Evolutionary conservation across 805 yeast genomes (phyloP), one percentile per base, ranked within the genome.

Genomic region (Pichia insulana): DNA sequence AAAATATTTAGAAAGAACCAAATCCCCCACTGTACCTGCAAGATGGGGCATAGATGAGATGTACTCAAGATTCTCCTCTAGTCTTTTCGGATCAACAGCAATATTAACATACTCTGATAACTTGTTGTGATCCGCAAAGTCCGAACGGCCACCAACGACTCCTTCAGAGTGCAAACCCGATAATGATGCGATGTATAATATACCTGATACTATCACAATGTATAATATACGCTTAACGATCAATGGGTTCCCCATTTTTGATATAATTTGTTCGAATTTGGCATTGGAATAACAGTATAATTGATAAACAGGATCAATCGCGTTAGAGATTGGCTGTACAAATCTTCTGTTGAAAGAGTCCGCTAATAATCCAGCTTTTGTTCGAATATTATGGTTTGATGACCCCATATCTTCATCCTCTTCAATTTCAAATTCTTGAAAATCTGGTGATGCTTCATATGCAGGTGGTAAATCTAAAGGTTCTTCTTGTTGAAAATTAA

Each of bases 1-100:
- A 13, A 89, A 67, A 56, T 80, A 87, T 44, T 72, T 68, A 2
- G 87, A 80, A 30, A 88, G 62, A 0, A 90, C 73, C 45, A 77
- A 61, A 58, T 87, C 96, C 16, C 95, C 97, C 13, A 77, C 74
- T 2, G 97, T 81, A 3, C 97, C 97, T 0, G 96, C 78, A 49
- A 82, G 62, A 57, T 88, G 97, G 3, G 95, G 87, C 78, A 87
- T 76, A 7, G 83, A 73, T 22, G 89, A 78, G 19, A 87, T 56
- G 52, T 84, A 85, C 50, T 83, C 83, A 44, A 83, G 54, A 48
- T 80, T 77, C 36, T 75, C 79, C 52, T 79, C 79, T 59, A 90
- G 67, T 18, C 74, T 59, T 19, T 73, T 70, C 7, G 68, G 59
- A 53, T 78, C 83, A 26, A 85, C 65, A 35, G 72, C 68, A n/a